phyloP scores from a whole-genome alignment of 495 filamentous ascomycete genomes.

The Aspergillus saccharolyticus region DNA sequence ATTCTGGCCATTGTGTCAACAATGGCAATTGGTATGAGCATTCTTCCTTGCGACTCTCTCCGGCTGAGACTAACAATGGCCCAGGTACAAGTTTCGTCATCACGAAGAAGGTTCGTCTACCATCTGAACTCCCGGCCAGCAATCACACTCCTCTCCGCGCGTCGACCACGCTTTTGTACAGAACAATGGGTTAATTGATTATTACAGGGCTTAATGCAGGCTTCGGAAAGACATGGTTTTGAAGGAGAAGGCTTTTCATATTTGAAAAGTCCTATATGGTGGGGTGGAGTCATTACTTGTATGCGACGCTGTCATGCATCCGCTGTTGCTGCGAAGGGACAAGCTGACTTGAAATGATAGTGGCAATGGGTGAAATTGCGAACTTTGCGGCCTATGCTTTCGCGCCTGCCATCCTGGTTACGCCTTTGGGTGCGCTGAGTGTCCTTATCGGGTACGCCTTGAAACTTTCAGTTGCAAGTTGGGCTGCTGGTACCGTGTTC shows the following conservation, averaged over 20 bases:
- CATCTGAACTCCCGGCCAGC: slow-evolving; percentile 4
- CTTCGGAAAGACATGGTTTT: slow-evolving; percentile 86
- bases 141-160: slow-evolving; percentile 5
- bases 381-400: slow-evolving; percentile 99
- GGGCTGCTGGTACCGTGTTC: no score
- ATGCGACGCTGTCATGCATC: slow-evolving; percentile 27
- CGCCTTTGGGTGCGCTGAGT: slow-evolving; percentile 85
- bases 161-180: neutral
- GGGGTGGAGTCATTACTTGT: slow-evolving; percentile 87
- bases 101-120: slow-evolving; percentile 72
- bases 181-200: slow-evolving; percentile 17
- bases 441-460: slow-evolving; percentile 76
- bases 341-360: slow-evolving; percentile 36
- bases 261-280: slow-evolving; percentile 88
- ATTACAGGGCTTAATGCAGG: slow-evolving; percentile 76
- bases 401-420: slow-evolving; percentile 94
- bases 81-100: slow-evolving; percentile 88
- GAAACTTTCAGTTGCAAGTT: neutral
- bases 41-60: neutral
- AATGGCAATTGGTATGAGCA: slow-evolving; percentile 78
- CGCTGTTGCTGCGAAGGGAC: neutral
- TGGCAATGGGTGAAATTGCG: slow-evolving; percentile 80
- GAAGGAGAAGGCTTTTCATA: slow-evolving; percentile 96
- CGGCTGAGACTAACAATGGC: slow-evolving; percentile 16
- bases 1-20: slow-evolving; percentile 85